Evolutionary conservation across 371 early-diverging fungal species (phyloP).

Genomic region (Mucor lusitanicus): DNA sequence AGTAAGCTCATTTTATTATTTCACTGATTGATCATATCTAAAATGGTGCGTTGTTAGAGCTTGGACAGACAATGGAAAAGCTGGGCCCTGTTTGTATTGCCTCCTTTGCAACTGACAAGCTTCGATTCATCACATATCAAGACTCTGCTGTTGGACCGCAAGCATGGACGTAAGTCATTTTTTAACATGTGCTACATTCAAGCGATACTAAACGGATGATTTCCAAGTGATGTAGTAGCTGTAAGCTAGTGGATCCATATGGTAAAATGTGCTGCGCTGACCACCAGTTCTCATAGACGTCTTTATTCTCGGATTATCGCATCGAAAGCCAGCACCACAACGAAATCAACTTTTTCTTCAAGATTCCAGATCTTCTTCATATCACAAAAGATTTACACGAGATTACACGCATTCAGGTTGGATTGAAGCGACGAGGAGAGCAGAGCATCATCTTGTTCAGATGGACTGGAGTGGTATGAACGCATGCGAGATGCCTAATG

Average conservation of each 20-base stretch:
- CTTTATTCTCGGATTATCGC: conserved; percentile 58
- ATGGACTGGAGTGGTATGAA: conserved; percentile 24
- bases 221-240: conserved; percentile 14
- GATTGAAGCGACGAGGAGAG: conserved; percentile 37
- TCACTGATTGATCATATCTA: neutral
- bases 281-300: conserved; percentile 36
- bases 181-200: conserved; percentile 6
- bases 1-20: conserved; percentile 13
- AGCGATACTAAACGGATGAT: conserved; percentile 18
- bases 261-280: neutral
- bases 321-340: conserved; percentile 47
- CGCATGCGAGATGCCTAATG: neutral
- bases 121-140: conserved; percentile 51
- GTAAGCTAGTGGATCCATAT: neutral
- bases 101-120: conserved; percentile 38
- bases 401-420: conserved; percentile 29
- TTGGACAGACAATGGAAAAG: conserved; percentile 44
- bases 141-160: conserved; percentile 48
- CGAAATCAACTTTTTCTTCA: conserved; percentile 52
- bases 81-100: conserved; percentile 45
- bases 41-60: neutral
- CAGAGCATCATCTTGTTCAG: conserved; percentile 42
- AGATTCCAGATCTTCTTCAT: conserved; percentile 47
- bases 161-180: conserved; percentile 54
- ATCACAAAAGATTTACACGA: conserved; percentile 50